phyloP scores from a whole-genome alignment of 805 yeast genomes.

The Saccharomycopsis sp. region DNA sequence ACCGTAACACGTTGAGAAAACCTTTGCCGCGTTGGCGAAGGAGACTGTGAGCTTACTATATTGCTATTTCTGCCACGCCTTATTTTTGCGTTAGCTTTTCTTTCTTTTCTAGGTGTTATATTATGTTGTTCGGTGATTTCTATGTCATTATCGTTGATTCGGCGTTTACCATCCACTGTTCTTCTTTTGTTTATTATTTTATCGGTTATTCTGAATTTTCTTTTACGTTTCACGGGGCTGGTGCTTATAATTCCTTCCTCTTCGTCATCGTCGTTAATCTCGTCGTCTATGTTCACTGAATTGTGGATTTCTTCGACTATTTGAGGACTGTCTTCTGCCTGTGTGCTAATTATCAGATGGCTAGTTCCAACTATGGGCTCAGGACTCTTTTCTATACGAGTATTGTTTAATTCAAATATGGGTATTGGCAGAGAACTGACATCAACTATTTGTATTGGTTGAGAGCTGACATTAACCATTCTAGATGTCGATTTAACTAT shows the following conservation, averaged over 20 bases:
- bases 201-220: constrained; percentile 5
- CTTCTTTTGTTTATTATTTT: background rate
- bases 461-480: too few relatives aligned
- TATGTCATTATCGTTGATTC: background rate
- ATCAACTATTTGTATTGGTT: too few relatives aligned
- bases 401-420: too few relatives aligned
- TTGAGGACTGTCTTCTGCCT: background rate
- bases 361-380: too few relatives aligned
- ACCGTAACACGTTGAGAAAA: background rate
- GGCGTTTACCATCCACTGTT: background rate
- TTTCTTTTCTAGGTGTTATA: background rate
- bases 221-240: background rate
- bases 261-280: constrained; percentile 18
- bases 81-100: constrained; percentile 5
- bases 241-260: constrained; percentile 15
- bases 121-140: background rate
- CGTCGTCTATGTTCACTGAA: constrained; percentile 2
- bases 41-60: background rate
- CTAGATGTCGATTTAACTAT: too few relatives aligned
- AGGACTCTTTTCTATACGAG: too few relatives aligned
- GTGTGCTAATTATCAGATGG: too few relatives aligned
- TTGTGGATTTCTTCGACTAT: background rate
- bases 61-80: constrained; percentile 7
- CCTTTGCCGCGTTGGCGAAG: background rate
- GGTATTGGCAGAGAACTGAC: too few relatives aligned